Evolutionary conservation across 2,329 filamentous ascomycete genomes (phyloP).

Genomic region (Diaporthe batatas): DNA sequence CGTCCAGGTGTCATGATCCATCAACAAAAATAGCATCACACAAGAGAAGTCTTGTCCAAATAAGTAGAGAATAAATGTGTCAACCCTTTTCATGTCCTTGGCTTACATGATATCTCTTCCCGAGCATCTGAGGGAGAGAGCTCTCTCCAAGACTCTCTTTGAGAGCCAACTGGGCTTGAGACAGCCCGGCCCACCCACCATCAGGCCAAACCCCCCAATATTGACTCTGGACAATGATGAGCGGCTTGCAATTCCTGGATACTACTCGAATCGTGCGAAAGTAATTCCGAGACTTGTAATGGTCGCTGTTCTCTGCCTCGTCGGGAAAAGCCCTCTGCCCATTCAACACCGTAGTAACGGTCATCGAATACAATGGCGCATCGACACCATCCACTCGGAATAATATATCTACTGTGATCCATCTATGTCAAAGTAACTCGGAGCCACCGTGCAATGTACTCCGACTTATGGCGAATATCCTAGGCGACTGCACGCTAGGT

Average conservation of each 20-base stretch:
- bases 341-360: not conserved
- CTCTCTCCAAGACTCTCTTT: not conserved
- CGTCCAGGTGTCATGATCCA: not conserved
- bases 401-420: not conserved
- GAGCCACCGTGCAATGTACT: not conserved
- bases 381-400: not conserved
- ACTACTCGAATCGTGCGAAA: no score
- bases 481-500: conserved; percentile 1
- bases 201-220: not conserved
- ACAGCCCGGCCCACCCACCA: not conserved
- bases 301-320: not conserved
- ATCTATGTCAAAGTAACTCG: not conserved
- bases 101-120: no score
- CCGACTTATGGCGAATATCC: not conserved
- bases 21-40: not conserved
- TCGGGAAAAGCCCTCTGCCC: not conserved
- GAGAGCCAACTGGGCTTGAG: not conserved
- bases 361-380: not conserved
- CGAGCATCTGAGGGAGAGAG: not conserved
- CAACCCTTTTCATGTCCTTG: no score
- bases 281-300: no score
- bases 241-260: not conserved
- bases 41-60: not conserved
- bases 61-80: no score
- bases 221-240: not conserved